These are phyloP conservation scores for Salix arbutifolia DNA, from an alignment of 345 rosid genomes.

Conservation along the genomic window DNA sequence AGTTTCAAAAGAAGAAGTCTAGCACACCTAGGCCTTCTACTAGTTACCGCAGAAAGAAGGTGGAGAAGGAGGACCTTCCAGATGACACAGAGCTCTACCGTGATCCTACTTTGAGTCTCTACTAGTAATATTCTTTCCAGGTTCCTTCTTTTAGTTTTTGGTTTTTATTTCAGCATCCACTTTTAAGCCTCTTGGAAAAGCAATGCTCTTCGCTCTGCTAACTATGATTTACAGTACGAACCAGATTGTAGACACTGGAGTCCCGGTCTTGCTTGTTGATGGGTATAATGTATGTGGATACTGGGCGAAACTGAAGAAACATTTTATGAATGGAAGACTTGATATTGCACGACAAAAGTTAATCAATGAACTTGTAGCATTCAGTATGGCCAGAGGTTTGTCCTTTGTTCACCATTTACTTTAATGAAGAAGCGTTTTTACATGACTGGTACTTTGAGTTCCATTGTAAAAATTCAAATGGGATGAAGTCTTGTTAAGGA, in stretches of 20 bases:
- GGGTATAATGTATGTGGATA: conserved; percentile 96
- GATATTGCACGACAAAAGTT: conserved; percentile 82
- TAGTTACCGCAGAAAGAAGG: conserved; percentile 80
- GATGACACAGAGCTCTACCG: conserved; percentile 58
- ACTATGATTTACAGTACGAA: conserved; percentile 61
- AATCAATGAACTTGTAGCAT: conserved; percentile 69
- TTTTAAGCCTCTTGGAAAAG: conserved; percentile 15
- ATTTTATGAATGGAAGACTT: conserved; percentile 77
- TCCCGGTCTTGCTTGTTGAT: conserved; percentile 91
- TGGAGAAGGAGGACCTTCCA: conserved; percentile 61
- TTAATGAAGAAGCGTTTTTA: background rate
- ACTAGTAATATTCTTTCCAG: conserved; percentile 53
- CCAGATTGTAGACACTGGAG: conserved; percentile 58
- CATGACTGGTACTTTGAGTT: background rate
- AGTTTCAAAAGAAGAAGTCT: conserved; percentile 56
- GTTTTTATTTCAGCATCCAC: background rate
- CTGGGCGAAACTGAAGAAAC: conserved; percentile 87
- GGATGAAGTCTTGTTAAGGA: too few species aligned
- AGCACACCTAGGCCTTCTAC: conserved; percentile 69
- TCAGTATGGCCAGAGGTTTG: conserved; percentile 71
- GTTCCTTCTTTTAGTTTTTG: conserved; percentile 10
- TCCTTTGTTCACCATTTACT: background rate
- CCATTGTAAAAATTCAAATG: too few species aligned
- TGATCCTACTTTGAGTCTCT: conserved; percentile 70
- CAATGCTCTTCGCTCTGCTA: conserved; percentile 17